Evolutionary conservation across 192 early-diverging fungal genomes (phyloP).

Genomic region (Coemansia sp.): DNA sequence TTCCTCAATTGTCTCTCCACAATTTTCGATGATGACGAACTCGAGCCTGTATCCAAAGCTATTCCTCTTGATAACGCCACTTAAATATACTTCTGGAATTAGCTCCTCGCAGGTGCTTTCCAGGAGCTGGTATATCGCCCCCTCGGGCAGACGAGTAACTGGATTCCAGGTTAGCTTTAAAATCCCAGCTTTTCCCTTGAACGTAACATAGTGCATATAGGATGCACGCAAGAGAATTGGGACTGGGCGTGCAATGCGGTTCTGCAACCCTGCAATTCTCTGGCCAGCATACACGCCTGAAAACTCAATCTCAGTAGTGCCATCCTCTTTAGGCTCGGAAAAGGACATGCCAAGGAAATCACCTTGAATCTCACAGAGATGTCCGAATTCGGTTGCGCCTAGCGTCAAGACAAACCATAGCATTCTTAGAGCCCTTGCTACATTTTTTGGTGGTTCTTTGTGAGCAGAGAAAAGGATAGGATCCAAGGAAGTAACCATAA

Average conservation of each 20-base stretch:
- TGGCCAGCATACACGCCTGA: neutral
- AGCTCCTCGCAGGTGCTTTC: neutral
- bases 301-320: neutral
- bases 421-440: neutral
- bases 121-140: conserved; percentile 18
- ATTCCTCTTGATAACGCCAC: neutral
- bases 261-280: neutral
- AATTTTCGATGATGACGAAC: conserved; percentile 16
- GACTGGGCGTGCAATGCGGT: neutral
- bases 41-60: conserved; percentile 15
- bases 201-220: no score
- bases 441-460: no score
- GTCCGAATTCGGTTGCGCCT: neutral
- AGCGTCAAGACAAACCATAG: neutral
- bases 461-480: neutral
- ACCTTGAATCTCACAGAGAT: neutral
- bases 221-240: neutral
- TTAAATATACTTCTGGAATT: conserved; percentile 1
- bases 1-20: neutral
- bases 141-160: conserved; percentile 5
- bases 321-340: neutral
- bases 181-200: no score
- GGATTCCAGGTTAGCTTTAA: conserved; percentile 18
- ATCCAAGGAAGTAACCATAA: neutral
- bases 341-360: neutral